Evolutionary conservation across 371 early-diverging fungal genomes (phyloP), one percentile per base, ranked within the genome.

Genomic region (Mucor piriformis): DNA sequence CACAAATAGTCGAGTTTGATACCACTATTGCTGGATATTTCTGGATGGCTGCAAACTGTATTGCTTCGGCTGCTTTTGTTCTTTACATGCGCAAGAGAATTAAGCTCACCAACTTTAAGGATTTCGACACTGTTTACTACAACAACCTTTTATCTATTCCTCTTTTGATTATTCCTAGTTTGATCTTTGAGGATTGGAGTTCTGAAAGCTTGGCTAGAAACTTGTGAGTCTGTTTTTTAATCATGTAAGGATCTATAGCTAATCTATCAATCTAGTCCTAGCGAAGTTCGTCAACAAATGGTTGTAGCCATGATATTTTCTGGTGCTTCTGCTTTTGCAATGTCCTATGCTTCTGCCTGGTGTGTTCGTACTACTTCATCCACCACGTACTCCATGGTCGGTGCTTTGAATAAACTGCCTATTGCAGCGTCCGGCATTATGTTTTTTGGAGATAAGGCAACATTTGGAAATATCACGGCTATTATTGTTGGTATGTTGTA

Each of bases 331-430:
- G 92, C 95, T 6, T 97, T 97, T 82, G 88, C 86, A 48, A 98
- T 98, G 73, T 88, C 93, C 10, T 97, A 93, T 73, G 86, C 90
- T 37, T 92, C 93, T 52, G 91, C 94, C 2, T 98, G 97, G 97
- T 95, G 97, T 71, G 88, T 99, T 16, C 88, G 97, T 59, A 90
- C 91, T 6, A 95, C 99, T 15, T 86, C 88, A 3, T 95, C 98
- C 1, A 99, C 99, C 10, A 98, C 99, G 0, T 94, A 97, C 77
- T 92, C 93, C 49, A 99, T 99, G 98, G 93, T 96, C 16, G 99
- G 99, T 15, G 97, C 99, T 10, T 85, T 99, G 35, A 99, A 99
- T 80, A 99, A 99, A 70, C 80, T 99, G 25, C 95, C 99, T 7
- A 92, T 99, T 50, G 95, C 99, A 18, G 79, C 96, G 32, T 90